phyloP scores from a whole-genome alignment of 2,329 filamentous ascomycete species.

The Lasiodiplodia sp. region DNA sequence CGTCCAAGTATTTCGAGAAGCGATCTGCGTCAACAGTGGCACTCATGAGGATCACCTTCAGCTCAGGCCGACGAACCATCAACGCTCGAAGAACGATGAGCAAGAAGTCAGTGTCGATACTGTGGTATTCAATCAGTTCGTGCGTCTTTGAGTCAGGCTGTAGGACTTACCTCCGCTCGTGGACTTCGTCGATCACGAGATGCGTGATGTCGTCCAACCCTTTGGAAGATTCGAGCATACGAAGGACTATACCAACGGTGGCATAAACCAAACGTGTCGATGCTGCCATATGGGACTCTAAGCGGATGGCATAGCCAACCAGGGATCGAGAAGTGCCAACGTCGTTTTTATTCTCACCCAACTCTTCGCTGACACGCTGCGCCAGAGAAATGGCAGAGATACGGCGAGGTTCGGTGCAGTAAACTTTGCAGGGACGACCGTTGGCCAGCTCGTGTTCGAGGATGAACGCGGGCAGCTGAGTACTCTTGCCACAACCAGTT shows the following conservation, averaged over 20 bases:
- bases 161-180: slow-evolving; percentile 70
- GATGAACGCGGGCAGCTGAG: slow-evolving; percentile 93
- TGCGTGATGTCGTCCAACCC: slow-evolving; percentile 91
- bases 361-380: slow-evolving; percentile 89
- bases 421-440: slow-evolving; percentile 86
- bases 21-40: slow-evolving; percentile 92
- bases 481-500: slow-evolving; percentile 97
- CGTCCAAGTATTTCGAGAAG: slow-evolving; percentile 87
- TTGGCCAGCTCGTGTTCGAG: slow-evolving; percentile 85
- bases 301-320: slow-evolving; percentile 90
- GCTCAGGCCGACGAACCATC: slow-evolving; percentile 75
- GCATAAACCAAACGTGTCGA: slow-evolving; percentile 90
- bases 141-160: neutral
- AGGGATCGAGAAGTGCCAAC: slow-evolving; percentile 83
- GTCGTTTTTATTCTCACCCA: slow-evolving; percentile 84
- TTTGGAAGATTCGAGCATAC: slow-evolving; percentile 91
- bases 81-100: slow-evolving; percentile 89
- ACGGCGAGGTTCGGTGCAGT: slow-evolving; percentile 91
- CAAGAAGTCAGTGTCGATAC: slow-evolving; percentile 96
- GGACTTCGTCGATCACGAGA: slow-evolving; percentile 95
- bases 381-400: slow-evolving; percentile 97
- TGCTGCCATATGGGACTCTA: slow-evolving; percentile 84
- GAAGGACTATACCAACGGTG: slow-evolving; percentile 89
- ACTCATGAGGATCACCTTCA: slow-evolving; percentile 97
- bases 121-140: slow-evolving; percentile 34